A percentile compares a stretch with the other conserved stretches of the same genome.
Conservation (phyloP, 2,329 filamentous ascomycete genomes). For the Aspergillus neoniger region DNA sequence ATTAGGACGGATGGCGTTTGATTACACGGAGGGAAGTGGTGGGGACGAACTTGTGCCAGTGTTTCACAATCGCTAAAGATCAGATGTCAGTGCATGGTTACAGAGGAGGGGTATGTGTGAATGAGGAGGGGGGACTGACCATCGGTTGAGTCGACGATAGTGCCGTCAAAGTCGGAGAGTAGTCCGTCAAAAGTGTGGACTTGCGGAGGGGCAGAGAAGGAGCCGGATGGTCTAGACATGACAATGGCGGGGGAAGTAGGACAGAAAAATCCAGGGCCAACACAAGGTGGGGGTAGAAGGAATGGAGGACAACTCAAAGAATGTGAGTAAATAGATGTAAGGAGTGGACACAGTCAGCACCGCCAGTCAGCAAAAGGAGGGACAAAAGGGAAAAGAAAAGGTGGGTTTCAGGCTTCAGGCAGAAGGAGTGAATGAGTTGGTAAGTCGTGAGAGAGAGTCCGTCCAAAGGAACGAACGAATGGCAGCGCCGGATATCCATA, state of each 20-base stretch:
- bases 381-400: not conserved
- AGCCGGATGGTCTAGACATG: conserved; percentile 36
- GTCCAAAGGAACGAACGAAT: not conserved
- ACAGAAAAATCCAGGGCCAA: not conserved
- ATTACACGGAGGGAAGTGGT: not conserved
- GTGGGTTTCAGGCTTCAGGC: not conserved
- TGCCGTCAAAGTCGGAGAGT: conserved; percentile 53
- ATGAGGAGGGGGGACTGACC: conserved; percentile 30
- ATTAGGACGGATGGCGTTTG: not conserved
- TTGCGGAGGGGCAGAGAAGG: conserved; percentile 45
- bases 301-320: conserved; percentile 12
- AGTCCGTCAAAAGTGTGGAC: conserved; percentile 44
- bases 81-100: not conserved
- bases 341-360: conserved; percentile 3
- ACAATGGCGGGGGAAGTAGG: conserved; percentile 10
- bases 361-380: not conserved
- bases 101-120: not conserved
- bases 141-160: conserved; percentile 51
- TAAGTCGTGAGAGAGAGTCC: not conserved
- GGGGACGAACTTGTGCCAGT: conserved; percentile 61
- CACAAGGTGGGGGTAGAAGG: not conserved
- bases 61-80: conserved; percentile 59
- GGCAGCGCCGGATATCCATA: not conserved
- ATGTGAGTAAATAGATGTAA: not conserved
- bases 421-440: not conserved